Conservation (phyloP, 1,284 basidiomycete genomes). For the Fomes fomentarius region DNA sequence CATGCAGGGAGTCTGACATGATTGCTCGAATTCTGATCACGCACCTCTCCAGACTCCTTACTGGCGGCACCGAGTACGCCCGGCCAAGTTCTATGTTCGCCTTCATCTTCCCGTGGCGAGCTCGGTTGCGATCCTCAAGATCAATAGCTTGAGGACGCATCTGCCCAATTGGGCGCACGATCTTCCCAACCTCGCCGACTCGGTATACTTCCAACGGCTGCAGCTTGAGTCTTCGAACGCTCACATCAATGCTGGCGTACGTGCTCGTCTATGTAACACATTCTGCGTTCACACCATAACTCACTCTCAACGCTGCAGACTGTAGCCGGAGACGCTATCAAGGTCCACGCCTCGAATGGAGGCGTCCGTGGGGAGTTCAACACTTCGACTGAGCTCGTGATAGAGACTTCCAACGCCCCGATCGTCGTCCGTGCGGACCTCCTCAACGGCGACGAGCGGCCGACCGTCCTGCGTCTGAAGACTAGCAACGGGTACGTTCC, state of each 20-base stretch:
- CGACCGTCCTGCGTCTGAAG: background rate
- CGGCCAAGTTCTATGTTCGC: slow-evolving; percentile 24
- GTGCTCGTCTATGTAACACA: background rate
- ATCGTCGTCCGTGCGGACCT: slow-evolving; percentile 3
- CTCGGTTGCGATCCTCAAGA: slow-evolving; percentile 4
- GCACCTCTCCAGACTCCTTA: slow-evolving; percentile 18
- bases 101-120: slow-evolving; percentile 25
- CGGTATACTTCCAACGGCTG: slow-evolving; percentile 25
- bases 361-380: slow-evolving; percentile 47
- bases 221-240: slow-evolving; percentile 20
- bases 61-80: slow-evolving; percentile 7
- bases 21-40: background rate
- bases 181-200: slow-evolving; percentile 22
- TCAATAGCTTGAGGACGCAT: slow-evolving; percentile 28
- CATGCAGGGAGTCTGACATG: too few relatives aligned
- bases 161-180: slow-evolving; percentile 27
- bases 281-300: background rate
- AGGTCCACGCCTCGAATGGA: slow-evolving; percentile 34
- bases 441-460: background rate
- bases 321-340: slow-evolving; percentile 1
- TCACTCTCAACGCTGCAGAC: slow-evolving; percentile 2
- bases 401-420: slow-evolving; percentile 42
- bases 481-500: slow-evolving; percentile 9
- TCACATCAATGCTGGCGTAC: slow-evolving; percentile 21
- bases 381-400: slow-evolving; percentile 35